Evolutionary conservation across 495 filamentous ascomycete species (phyloP), one percentile per base, ranked within the genome.

Genomic region (Barbatosphaeria neglecta): DNA sequence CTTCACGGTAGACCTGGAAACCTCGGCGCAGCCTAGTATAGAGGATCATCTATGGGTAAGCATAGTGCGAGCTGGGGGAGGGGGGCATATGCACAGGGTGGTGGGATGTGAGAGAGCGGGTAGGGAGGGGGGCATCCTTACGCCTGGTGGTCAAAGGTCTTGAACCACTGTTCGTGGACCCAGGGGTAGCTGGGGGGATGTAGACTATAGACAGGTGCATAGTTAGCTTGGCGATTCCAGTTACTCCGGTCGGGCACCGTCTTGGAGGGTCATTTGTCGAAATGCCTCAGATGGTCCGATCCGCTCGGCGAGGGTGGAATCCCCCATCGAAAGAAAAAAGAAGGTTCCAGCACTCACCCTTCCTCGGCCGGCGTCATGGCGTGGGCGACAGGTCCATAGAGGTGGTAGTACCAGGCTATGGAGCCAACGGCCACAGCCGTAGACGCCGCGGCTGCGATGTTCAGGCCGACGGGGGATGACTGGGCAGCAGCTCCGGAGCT

Each of bases 1-100:
- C 93, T 70, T 99, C 93, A 58, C 83, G 88, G 79, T 99, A 99
- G 62, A 99, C 93, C 74, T 95, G 93, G 82, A 99, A 97, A 69
- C 93, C 93, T 71, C 93, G 90, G 60, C 93, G 92, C 56, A 99
- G 89, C 57, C 90, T 95, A 54, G 24, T 45, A 35, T 42, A 55
- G 50, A 49, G 48, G 49, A 60, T 53, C 28, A 56, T n/a, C n/a
- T n/a, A n/a, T n/a, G 43, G 45, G 41, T 40, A 9, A 37, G 40
- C 33, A 43, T 8, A 25, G 37, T 9, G 37, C 48, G 23, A 41
- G 38, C 11, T 4, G 17, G 25, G 41, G 22, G 40, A 20, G 16
- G 41, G 22, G 20, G 35, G 24, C 3, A 31, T 8, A 4, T 8
- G n/a, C n/a, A n/a, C n/a, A n/a, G n/a, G n/a, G n/a, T n/a, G n/a